Percentiles rank a stretch among this genome's conserved stretches.
These are phyloP conservation scores for Brettanomyces anomalus DNA, from an alignment of 805 yeast genomes.

Conservation along the genomic window DNA sequence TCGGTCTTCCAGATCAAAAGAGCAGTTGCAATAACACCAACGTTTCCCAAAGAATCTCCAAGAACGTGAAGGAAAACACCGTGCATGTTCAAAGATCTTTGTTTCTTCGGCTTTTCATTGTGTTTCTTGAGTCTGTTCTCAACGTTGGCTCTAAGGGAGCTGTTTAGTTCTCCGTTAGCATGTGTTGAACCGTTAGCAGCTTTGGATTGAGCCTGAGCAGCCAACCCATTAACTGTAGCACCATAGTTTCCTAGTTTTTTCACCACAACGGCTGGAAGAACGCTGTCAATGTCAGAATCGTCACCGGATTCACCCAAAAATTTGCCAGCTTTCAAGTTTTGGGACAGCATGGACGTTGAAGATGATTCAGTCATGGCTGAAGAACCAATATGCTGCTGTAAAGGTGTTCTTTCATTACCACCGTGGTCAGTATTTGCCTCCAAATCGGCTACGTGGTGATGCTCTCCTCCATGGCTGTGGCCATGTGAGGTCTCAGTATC, in stretches of 20 bases:
- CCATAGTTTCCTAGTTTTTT: slow-evolving; percentile 6
- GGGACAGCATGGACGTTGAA: background rate
- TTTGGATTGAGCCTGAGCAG: slow-evolving; percentile 7
- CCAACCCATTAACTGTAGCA: slow-evolving; percentile 2
- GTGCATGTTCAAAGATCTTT: slow-evolving; percentile 85
- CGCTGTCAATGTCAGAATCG: slow-evolving; percentile 18
- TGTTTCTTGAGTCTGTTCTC: background rate
- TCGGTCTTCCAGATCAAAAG: slow-evolving; percentile 90
- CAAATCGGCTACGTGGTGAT: slow-evolving; percentile 22
- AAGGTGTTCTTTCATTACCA: background rate
- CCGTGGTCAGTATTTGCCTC: slow-evolving; percentile 3
- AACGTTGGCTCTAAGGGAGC: background rate
- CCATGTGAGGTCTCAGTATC: slow-evolving; percentile 43
- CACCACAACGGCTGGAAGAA: slow-evolving; percentile 23
- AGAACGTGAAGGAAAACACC: slow-evolving; percentile 93
- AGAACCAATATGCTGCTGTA: background rate
- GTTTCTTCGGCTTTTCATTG: background rate
- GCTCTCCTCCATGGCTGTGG: slow-evolving; percentile 31
- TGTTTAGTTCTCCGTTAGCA: background rate
- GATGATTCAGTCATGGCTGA: background rate
- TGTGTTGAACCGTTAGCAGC: background rate
- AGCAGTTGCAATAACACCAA: slow-evolving; percentile 89
- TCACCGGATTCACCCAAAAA: slow-evolving; percentile 3
- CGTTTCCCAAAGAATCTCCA: slow-evolving; percentile 93
- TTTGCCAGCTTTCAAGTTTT: background rate